Evolutionary conservation across 257 asterid species (phyloP), one percentile per base, ranked within the genome.

Genomic region (Rhazya stricta): DNA sequence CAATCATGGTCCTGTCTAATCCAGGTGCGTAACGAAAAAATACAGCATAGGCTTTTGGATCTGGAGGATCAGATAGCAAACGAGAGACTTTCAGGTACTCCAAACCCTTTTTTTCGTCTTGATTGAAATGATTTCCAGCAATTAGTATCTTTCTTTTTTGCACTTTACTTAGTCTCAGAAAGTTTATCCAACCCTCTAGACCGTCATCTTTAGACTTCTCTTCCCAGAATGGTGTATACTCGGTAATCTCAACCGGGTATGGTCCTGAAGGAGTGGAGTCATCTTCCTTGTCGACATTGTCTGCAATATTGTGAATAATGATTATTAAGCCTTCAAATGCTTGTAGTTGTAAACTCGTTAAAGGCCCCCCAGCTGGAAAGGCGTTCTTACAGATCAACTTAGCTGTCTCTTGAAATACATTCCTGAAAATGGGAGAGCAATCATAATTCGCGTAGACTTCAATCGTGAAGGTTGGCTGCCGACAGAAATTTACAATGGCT

Each of bases 391-490:
- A 90, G 2, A 94, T 88, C 67, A 90, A 77, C 76, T 84, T 92
- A 9, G 96, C 91, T 0, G 84, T 87, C 72, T 92, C 98, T 83
- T 94, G 97, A 18, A 94, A 94, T 51, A 89, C 90, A 78, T 89
- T 94, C 75, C 77, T 69, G 65, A 92, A 92, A 51, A 85, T 84
- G 1, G 97, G 97, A 66, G 92, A 94, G 57, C 96, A 89, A 71
- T 94, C 99, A 42, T 92, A 94, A 48, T 94, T 94, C 54, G 86
- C 96, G 9, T 92, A 94, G 6, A 75, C 86, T 84, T 94, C 98
- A 11, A 86, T 82, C 16, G 80, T 78, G 81, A 94, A 94, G 23
- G 81, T 79, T 0, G 96, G 91, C 39, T 94, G 99, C 74, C 99
- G 84, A 84, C 96, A 90, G 83, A 92, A 94, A 65, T 88, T 94